Evolutionary conservation across 805 yeast species (phyloP), one percentile per base, ranked within the genome.

Genomic region (Candida sithepensis): DNA sequence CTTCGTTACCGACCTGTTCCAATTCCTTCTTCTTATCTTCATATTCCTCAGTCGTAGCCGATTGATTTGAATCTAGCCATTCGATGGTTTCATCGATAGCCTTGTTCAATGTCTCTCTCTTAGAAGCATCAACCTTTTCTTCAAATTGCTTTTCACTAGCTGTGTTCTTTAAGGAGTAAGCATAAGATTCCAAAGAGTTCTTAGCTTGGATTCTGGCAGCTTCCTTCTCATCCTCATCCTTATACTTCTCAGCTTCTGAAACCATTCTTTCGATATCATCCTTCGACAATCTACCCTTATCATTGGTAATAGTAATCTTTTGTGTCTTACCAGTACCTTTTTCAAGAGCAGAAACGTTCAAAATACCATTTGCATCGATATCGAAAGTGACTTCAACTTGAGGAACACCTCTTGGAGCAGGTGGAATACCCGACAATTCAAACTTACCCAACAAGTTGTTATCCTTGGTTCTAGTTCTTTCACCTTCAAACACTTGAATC

Each of bases 401-500:
- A 56, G 96, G 96, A 50, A 83, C 87, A 66, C 96, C 96, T 76
- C 94, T 84, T 68, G 95, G 95, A 18, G 95, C 89, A 48, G 95
- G 88, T 60, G 96, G 95, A 61, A 87, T 87, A 56, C 90, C 89
- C 22, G 86, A 80, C 64, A 87, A 82, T 69, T 87, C 95, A 57
- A 88, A 88, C 71, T 87, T 86, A 66, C 96, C 96, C 53, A 88
- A 78, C 66, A 80, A 74, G 75, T 90, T 91, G 80, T 90, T 90
- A 73, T 90, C 97, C 77, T 85, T 89, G 45, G 94, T 91, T 77
- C 86, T 78, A 13, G 96, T 87, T 75, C 97, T 87, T 77, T 90
- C 97, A 78, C 97, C 97, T 75, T 90, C 97, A 65, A 72, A 90
- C 40, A 90, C 96, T 76, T 89, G 95, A 67, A 90, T 90, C 73